Base-by-base conservation (phyloP, 768 basidiomycete species). In the Xanthoconium stramineum region DNA sequence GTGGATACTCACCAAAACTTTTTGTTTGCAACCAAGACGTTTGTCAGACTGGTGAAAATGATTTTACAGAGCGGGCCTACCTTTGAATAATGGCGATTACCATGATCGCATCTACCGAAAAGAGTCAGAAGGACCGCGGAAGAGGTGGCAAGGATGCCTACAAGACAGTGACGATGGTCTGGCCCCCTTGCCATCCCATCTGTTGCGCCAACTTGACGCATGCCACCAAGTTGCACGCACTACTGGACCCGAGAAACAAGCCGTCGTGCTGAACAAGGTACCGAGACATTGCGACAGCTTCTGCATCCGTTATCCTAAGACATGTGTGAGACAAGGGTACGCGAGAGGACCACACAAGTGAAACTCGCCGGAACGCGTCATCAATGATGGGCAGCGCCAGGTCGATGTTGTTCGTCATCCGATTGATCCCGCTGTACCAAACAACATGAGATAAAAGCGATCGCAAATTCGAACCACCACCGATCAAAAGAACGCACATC, bases 241-340 rank as follows among this genome's bases (percentile, higher is more conserved):
- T 95, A 57, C 93, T 96, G 0, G 95, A 98, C 14, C 97, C 97
- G 30, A 98, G 78, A 74, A 95, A 98, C 29, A 99, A 76, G 0
- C 97, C 97, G 61, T 98, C 96, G 53, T 91, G 78, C 48, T 87
- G 77, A 5, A 97, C 93, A 19, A 99, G 81, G 68, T 94, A 94
- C 11, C 95, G 85, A 2, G 94, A 89, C 96, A 98, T 98, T 9
- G 89, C 84, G 46, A 98, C 92, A 0, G 96, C 96, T 72, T 99
- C 96, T 2, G 81, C 85, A 61, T 98, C 97, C 3, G 90, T 88
- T 69, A 98, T 85, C 55, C 95, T 95, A 67, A 11, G 30, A 53
- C 47, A 24, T 28, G 17, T 28, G 17, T 19, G 4, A 44, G 35
- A 30, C 19, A 33, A 33, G 32, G 33, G 12, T 3, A 35, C 1